Conservation (phyloP, 164 flowering plant species). For the Cinnamomum chago region DNA sequence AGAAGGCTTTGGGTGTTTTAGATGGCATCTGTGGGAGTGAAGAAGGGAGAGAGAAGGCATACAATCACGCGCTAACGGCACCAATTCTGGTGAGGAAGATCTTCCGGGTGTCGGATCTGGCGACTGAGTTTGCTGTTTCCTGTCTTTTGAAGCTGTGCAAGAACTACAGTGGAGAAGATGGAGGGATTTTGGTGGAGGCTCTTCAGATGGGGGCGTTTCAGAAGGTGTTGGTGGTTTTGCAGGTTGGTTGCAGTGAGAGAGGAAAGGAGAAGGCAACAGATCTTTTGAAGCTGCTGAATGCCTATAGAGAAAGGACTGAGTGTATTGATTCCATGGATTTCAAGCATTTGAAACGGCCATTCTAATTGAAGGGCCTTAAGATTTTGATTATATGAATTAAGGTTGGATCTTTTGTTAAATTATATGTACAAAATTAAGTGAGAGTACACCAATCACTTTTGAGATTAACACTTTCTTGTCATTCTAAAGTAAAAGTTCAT, state of each 20-base stretch:
- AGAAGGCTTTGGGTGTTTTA: conserved; percentile 60
- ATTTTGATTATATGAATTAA: background rate
- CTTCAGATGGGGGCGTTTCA: conserved; percentile 76
- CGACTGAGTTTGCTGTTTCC: conserved; percentile 63
- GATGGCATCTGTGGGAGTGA: conserved; percentile 36
- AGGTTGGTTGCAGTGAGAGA: conserved; percentile 61
- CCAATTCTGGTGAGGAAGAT: conserved; percentile 82
- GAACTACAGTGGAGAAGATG: conserved; percentile 30
- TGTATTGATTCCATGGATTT: conserved; percentile 74
- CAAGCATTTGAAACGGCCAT: conserved; percentile 55
- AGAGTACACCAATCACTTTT: background rate
- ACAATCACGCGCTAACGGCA: conserved; percentile 39
- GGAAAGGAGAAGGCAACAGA: conserved; percentile 72
- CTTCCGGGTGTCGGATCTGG: conserved; percentile 56
- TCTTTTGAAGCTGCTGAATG: conserved; percentile 69
- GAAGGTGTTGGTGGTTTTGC: conserved; percentile 71
- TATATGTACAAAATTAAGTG: background rate
- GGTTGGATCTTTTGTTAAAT: background rate
- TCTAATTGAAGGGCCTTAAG: conserved; percentile 19
- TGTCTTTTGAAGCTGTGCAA: conserved; percentile 65
- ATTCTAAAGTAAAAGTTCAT: no score
- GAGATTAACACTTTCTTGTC: background rate
- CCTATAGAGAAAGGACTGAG: conserved; percentile 37
- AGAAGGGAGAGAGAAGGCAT: conserved; percentile 37
- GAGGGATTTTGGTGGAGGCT: conserved; percentile 42